These are phyloP conservation scores for Vigna radiata DNA, from an alignment of 306 rosid species.

Conservation along the genomic window DNA sequence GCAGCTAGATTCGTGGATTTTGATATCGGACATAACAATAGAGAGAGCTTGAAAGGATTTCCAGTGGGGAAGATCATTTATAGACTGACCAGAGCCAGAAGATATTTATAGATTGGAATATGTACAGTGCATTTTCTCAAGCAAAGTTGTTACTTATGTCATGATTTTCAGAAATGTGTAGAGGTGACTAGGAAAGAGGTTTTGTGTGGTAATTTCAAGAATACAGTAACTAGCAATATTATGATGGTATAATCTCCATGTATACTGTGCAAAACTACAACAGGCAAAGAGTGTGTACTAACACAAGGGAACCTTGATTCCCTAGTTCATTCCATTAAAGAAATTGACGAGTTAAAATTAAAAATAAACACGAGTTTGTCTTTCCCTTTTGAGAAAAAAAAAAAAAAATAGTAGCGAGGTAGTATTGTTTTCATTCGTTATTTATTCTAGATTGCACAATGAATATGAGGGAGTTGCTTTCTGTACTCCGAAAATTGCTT, in stretches of 20 bases:
- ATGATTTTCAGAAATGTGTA: constrained; percentile 16
- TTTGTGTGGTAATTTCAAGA: constrained; percentile 4
- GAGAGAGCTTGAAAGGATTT: constrained; percentile 34
- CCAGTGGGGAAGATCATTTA: constrained; percentile 27
- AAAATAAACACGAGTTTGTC: background rate
- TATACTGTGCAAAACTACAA: background rate
- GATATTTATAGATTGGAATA: constrained; percentile 7
- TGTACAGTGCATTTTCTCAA: constrained; percentile 38
- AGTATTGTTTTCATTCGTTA: background rate
- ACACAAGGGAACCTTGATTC: no score
- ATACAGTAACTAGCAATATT: constrained; percentile 1
- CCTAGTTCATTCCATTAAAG: no score
- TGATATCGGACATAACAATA: constrained; percentile 24
- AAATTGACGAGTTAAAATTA: background rate
- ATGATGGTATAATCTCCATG: background rate
- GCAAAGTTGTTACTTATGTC: constrained; percentile 24
- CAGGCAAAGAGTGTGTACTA: no score
- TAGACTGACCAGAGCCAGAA: background rate
- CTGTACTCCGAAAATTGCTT: no score
- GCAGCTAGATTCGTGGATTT: constrained; percentile 33
- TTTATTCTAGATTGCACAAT: background rate
- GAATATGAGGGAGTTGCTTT: no score
- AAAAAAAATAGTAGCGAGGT: no score
- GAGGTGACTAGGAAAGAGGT: constrained; percentile 7
- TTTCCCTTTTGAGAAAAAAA: background rate